Evolutionary conservation across 2,329 filamentous ascomycete genomes (phyloP).

Genomic region (Alternaria tenuissima): DNA sequence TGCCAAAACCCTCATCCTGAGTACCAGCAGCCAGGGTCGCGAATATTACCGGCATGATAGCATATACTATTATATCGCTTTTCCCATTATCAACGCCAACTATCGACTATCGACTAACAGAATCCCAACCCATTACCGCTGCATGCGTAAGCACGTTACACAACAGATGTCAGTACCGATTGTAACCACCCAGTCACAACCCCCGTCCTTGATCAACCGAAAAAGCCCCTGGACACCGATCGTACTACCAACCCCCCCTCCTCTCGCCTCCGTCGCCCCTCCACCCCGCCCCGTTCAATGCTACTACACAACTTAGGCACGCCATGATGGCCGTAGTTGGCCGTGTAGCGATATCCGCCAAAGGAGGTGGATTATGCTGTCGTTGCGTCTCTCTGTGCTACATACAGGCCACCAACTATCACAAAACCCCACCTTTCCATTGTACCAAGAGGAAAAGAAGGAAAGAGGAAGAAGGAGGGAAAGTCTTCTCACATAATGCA

Average conservation of each 20-base stretch:
- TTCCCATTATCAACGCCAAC: too few species aligned
- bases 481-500: too few species aligned
- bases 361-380: too few species aligned
- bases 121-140: not conserved
- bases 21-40: not conserved
- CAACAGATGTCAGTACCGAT: slow-evolving; percentile 14
- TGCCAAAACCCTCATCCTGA: not conserved
- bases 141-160: slow-evolving; percentile 22
- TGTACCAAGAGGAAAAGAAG: too few species aligned
- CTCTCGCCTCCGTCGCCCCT: too few species aligned
- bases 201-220: too few species aligned
- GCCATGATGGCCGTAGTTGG: not conserved
- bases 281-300: too few species aligned
- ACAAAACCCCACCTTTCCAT: too few species aligned
- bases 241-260: not conserved
- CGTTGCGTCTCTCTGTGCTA: too few species aligned
- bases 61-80: not conserved
- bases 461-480: accelerated
- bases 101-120: not conserved
- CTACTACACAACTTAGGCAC: not conserved
- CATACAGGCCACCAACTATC: too few species aligned
- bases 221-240: not conserved
- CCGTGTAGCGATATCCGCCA: not conserved
- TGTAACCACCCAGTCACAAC: not conserved
- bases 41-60: not conserved